These are phyloP conservation scores for Wilcoxina mikolae DNA, from an alignment of 495 filamentous ascomycete genomes.

Conservation along the genomic window DNA sequence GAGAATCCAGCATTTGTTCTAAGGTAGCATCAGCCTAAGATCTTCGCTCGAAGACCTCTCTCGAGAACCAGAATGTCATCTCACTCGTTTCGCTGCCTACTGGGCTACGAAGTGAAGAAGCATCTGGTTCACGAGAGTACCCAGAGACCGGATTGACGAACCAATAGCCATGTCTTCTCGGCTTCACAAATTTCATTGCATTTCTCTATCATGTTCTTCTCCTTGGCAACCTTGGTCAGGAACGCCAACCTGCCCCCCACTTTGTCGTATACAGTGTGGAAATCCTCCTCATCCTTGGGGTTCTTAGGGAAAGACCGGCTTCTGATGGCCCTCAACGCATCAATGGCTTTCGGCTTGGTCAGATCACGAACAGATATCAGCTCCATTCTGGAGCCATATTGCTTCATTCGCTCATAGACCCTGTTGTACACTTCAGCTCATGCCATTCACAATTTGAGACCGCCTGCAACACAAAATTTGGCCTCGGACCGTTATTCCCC, in stretches of 20 bases:
- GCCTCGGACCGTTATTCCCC: no score
- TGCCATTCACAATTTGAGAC: not conserved
- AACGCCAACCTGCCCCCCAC: conserved; percentile 80
- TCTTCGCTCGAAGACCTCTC: no score
- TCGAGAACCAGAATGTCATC: not conserved
- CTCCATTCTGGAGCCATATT: conserved; percentile 81
- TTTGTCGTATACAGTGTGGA: conserved; percentile 63
- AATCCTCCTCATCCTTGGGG: conserved; percentile 39
- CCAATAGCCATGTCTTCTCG: conserved; percentile 83
- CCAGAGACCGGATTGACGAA: not conserved
- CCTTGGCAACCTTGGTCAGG: conserved; percentile 73
- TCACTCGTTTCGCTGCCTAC: no score
- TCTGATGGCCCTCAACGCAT: conserved; percentile 61
- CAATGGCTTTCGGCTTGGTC: conserved; percentile 57
- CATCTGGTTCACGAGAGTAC: no score
- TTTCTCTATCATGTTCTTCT: conserved; percentile 55
- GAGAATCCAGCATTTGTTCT: conserved; percentile 84
- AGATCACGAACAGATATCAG: conserved; percentile 71
- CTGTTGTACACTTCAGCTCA: conserved; percentile 1
- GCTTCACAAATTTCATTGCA: conserved; percentile 63
- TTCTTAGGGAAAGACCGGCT: conserved; percentile 50
- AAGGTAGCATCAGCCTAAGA: no score
- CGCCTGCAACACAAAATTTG: no score
- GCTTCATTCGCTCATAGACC: conserved; percentile 83
- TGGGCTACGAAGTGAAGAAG: no score